phyloP scores from a whole-genome alignment of 176 grass and related monocot genomes.

The Avena eriantha region DNA sequence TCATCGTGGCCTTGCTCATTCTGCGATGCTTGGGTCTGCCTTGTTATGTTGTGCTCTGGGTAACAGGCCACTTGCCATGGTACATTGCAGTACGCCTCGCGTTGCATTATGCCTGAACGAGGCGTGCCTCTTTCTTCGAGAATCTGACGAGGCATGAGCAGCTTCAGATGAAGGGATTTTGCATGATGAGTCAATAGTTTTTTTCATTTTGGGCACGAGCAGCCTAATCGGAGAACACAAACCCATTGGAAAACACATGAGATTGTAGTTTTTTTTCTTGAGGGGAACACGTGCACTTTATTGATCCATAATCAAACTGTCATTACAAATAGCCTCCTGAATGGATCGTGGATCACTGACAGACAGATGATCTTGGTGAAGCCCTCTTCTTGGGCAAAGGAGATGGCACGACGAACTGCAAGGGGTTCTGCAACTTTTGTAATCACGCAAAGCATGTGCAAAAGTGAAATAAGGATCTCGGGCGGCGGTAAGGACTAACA shows the following conservation, averaged over 20 bases:
- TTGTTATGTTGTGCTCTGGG: not conserved
- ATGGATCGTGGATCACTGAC: too few relatives aligned
- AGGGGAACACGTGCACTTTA: too few relatives aligned
- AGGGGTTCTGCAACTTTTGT: too few relatives aligned
- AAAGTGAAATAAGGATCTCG: too few relatives aligned
- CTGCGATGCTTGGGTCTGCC: not conserved
- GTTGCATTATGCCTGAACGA: not conserved
- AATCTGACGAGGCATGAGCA: not conserved
- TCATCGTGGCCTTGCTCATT: not conserved
- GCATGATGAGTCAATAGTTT: not conserved
- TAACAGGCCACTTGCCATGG: not conserved
- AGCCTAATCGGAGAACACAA: not conserved
- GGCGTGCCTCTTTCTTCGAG: not conserved
- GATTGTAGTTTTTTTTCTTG: not conserved
- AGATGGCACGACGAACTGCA: too few relatives aligned
- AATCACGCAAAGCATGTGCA: too few relatives aligned
- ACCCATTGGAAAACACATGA: not conserved
- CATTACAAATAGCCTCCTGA: too few relatives aligned
- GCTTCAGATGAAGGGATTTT: slow-evolving; percentile 3
- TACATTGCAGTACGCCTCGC: not conserved
- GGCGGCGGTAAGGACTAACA: too few relatives aligned
- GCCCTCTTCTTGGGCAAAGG: too few relatives aligned
- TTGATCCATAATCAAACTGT: too few relatives aligned
- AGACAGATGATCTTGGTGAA: too few relatives aligned
- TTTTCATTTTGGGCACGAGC: not conserved